Percentiles rank a stretch among this genome's conserved stretches.
These are phyloP conservation scores for Paxillus rubicundulus DNA, from an alignment of 768 basidiomycete genomes.

Conservation along the genomic window DNA sequence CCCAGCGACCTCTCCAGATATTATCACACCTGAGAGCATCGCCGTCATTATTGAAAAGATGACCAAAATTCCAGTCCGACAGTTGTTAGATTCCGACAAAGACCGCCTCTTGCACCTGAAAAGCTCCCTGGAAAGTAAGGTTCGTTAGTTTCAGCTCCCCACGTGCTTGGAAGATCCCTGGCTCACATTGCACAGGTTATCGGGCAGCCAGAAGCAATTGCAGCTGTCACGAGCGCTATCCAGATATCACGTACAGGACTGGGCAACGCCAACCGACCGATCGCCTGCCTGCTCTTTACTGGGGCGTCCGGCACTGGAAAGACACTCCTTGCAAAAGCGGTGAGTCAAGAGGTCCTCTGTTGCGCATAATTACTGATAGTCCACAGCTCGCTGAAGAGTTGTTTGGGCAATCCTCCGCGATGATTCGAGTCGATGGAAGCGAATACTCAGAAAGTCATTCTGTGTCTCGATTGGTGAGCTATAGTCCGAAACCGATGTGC, in stretches of 20 bases:
- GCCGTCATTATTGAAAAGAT: not conserved
- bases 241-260: slow-evolving; percentile 48
- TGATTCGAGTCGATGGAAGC: slow-evolving; percentile 46
- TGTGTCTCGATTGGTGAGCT: slow-evolving; percentile 35
- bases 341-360: slow-evolving; percentile 18
- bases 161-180: not conserved
- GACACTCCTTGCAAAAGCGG: slow-evolving; percentile 34
- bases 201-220: slow-evolving; percentile 43
- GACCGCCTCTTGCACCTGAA: not conserved
- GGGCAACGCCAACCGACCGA: slow-evolving; percentile 41
- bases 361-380: slow-evolving; percentile 13
- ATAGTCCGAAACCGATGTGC: not conserved
- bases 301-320: slow-evolving; percentile 39
- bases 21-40: slow-evolving; percentile 2
- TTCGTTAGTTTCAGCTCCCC: not conserved
- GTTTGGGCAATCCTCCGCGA: slow-evolving; percentile 41
- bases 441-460: slow-evolving; percentile 45
- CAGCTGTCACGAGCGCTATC: slow-evolving; percentile 48
- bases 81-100: not conserved
- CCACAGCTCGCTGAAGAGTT: slow-evolving; percentile 40
- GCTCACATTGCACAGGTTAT: slow-evolving; percentile 3
- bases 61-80: slow-evolving; percentile 2
- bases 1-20: slow-evolving; percentile 1
- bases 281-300: slow-evolving; percentile 45
- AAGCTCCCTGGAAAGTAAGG: not conserved